Conservation (phyloP, 2,329 filamentous ascomycete species). For the Diplodia sapinea region DNA sequence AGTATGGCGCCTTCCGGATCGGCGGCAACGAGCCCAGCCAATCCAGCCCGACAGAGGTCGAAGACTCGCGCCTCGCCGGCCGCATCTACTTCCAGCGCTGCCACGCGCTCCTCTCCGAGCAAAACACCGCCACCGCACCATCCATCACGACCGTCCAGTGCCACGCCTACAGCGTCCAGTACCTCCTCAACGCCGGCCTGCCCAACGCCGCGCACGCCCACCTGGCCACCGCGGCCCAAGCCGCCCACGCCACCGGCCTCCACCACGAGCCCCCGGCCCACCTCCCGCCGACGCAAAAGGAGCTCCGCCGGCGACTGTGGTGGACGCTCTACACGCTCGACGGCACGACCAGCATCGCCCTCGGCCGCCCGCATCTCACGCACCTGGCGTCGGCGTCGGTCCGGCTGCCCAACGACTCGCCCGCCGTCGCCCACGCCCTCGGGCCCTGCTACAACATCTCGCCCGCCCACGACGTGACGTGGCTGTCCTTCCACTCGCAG, state of each 20-base stretch:
- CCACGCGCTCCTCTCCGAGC: conserved; percentile 40
- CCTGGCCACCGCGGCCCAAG: conserved; percentile 51
- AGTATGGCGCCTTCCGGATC: conserved; percentile 47
- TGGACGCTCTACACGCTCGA: conserved; percentile 50
- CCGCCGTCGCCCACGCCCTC: conserved; percentile 39
- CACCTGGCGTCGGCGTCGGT: conserved; percentile 45
- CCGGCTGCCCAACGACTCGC: conserved; percentile 48
- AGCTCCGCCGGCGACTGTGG: conserved; percentile 57
- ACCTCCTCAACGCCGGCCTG: conserved; percentile 56
- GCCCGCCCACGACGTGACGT: conserved; percentile 36
- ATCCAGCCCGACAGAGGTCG: conserved; percentile 17
- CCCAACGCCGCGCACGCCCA: conserved; percentile 56
- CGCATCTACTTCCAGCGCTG: conserved; percentile 56
- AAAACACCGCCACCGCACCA: conserved; percentile 37
- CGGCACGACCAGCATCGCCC: conserved; percentile 53
- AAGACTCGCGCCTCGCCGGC: conserved; percentile 54
- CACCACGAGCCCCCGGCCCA: conserved; percentile 53
- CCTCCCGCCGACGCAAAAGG: conserved; percentile 41
- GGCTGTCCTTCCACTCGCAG: conserved; percentile 49
- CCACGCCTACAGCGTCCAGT: conserved; percentile 53
- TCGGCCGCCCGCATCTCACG: conserved; percentile 54
- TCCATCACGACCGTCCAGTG: conserved; percentile 56
- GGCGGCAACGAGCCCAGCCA: background rate
- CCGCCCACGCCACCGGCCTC: conserved; percentile 56
- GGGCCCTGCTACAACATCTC: conserved; percentile 13